phyloP scores from a whole-genome alignment of 805 yeast genomes.

The Novakomyces olei region DNA sequence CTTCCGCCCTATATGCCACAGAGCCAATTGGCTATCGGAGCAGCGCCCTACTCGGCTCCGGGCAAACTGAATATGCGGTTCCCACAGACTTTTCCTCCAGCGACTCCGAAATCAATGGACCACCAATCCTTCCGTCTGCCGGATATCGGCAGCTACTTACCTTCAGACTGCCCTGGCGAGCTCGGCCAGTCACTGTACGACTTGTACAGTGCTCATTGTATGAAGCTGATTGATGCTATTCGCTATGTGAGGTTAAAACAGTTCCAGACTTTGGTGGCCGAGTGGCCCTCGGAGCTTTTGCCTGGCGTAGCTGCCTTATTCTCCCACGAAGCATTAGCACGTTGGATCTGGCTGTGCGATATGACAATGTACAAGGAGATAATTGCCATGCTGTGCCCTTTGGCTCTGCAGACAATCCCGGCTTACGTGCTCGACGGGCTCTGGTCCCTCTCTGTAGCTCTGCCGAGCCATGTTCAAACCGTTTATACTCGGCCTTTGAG shows the following conservation, averaged over 20 bases:
- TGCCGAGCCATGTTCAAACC: slow-evolving; percentile 19
- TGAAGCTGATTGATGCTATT: slow-evolving; percentile 38
- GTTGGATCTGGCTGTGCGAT: slow-evolving; percentile 2
- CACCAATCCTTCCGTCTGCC: too few species aligned
- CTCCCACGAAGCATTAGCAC: not conserved
- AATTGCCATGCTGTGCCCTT: slow-evolving; percentile 37
- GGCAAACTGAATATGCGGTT: too few species aligned
- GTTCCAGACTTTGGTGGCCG: slow-evolving; percentile 29
- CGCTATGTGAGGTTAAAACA: slow-evolving; percentile 45
- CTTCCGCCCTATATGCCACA: too few species aligned
- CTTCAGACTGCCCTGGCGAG: too few species aligned
- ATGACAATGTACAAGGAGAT: slow-evolving; percentile 14
- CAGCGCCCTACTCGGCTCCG: too few species aligned
- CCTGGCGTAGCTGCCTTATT: not conserved
- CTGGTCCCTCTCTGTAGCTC: slow-evolving; percentile 28
- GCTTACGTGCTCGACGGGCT: slow-evolving; percentile 31
- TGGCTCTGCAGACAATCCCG: slow-evolving; percentile 38
- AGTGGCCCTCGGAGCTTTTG: slow-evolving; percentile 30
- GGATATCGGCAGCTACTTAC: too few species aligned
- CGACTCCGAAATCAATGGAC: too few species aligned
- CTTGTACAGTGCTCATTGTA: slow-evolving; percentile 42
- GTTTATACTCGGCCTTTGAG: slow-evolving; percentile 2
- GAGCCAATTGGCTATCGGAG: too few species aligned
- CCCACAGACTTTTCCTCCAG: too few species aligned
- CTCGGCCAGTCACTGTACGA: too few species aligned